Evolutionary conservation across 176 grass and related monocot genomes (phyloP).

Genomic region (Oryza punctata): DNA sequence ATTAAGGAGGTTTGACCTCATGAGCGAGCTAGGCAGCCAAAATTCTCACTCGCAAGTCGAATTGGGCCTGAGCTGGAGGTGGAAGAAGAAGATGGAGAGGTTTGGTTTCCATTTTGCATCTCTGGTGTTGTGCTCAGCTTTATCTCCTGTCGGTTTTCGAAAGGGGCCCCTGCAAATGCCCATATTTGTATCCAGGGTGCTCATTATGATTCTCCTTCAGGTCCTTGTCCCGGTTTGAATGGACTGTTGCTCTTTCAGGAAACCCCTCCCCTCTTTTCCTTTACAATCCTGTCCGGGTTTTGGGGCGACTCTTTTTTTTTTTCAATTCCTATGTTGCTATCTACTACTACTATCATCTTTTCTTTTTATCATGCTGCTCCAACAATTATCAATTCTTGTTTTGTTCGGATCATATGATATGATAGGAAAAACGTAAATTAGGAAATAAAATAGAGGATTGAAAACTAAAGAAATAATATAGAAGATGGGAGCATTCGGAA

Average conservation of each 20-base stretch:
- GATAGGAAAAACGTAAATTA: too few relatives aligned
- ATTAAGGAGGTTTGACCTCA: too few relatives aligned
- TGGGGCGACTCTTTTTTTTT: not conserved
- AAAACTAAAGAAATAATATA: too few relatives aligned
- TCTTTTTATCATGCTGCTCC: too few relatives aligned
- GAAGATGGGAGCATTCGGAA: too few relatives aligned
- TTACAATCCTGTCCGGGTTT: not conserved
- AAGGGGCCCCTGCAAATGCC: constrained; percentile 10
- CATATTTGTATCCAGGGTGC: constrained; percentile 14
- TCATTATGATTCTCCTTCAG: not conserved
- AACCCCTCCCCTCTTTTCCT: not conserved
- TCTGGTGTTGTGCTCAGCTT: not conserved
- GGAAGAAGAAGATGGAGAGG: not conserved
- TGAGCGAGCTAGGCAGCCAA: not conserved
- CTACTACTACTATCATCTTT: too few relatives aligned
- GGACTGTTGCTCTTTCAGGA: not conserved
- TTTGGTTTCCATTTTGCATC: constrained; percentile 44
- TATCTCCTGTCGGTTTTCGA: constrained; percentile 46
- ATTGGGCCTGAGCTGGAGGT: too few relatives aligned
- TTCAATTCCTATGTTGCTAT: too few relatives aligned
- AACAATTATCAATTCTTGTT: too few relatives aligned
- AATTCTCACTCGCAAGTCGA: not conserved
- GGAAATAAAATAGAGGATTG: too few relatives aligned
- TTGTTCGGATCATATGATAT: too few relatives aligned
- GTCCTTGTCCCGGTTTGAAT: constrained; percentile 44